phyloP scores from a whole-genome alignment of 352 stramenopile species.

The Globisporangium rhizosaccharum region DNA sequence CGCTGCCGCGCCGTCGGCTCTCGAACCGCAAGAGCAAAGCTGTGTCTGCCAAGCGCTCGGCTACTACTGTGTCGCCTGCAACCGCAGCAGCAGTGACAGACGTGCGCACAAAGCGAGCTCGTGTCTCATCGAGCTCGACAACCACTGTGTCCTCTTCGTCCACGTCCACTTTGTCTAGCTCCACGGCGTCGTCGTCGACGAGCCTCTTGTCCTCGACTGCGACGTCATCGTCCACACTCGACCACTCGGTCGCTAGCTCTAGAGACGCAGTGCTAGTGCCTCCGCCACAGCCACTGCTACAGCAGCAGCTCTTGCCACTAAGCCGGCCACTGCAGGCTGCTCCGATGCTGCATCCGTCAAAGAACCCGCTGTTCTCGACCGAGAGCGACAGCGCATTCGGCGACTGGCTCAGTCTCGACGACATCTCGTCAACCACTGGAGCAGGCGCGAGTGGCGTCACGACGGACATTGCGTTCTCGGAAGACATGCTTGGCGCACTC shows the following conservation, averaged over 20 bases:
- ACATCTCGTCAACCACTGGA: slow-evolving; percentile 7
- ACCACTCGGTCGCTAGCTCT: neutral
- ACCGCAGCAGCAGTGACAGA: neutral
- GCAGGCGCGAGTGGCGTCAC: neutral
- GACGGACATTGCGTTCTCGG: slow-evolving; percentile 17
- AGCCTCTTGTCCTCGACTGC: neutral
- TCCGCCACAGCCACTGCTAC: neutral
- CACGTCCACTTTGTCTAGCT: neutral
- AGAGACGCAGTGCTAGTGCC: neutral
- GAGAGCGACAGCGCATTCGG: slow-evolving; percentile 7
- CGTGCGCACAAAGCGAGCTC: slow-evolving; percentile 1
- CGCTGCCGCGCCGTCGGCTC: slow-evolving; percentile 26
- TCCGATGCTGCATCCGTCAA: neutral
- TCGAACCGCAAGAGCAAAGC: slow-evolving; percentile 16
- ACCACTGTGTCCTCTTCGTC: neutral
- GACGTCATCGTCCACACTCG: neutral
- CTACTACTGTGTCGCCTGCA: neutral
- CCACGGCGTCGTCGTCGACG: neutral
- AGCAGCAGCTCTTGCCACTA: neutral
- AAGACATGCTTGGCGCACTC: slow-evolving; percentile 28
- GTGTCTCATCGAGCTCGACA: neutral
- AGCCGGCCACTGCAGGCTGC: neutral
- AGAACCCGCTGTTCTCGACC: slow-evolving; percentile 15
- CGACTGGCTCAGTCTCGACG: slow-evolving; percentile 11
- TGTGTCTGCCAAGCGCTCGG: neutral